Base-by-base conservation (phyloP, 2,329 filamentous ascomycete species). In the Epichloe sp. region DNA sequence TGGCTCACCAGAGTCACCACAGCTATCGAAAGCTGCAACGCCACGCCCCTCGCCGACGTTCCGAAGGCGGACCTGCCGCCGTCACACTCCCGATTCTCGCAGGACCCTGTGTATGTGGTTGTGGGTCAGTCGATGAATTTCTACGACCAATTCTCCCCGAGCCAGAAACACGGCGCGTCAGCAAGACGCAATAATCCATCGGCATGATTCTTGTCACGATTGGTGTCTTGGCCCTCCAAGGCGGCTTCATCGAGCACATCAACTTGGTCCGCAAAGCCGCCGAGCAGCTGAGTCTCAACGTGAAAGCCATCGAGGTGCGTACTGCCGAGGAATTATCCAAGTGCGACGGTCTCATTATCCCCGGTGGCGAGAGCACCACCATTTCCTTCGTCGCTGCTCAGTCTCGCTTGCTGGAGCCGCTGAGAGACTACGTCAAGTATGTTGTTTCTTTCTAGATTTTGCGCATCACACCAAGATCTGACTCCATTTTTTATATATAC, bases 361-460 rank as follows among this genome's bases (percentile, higher is more conserved):
- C 93, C 3, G 93, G 93, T 49, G 93, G 93, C 55, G 93, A 98
- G 68, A 95, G 88, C 69, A 97, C 93, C 1, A 85, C 91, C 3
- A 94, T 98, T 58, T 88, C 88, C 11, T 77, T 96, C 34, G 86
- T 96, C 15, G 93, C 93, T 3, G 81, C 82, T 21, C 79, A 90
- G 56, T 88, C 86, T 0, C 83, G 84, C 15, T 71, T 98, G 37
- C 71, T 98, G 51, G 88, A 94, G 59, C 89, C 89, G 3, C 70
- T 98, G 55, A 75, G 88, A 49, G 78, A 90, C 35, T 98, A 95
- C 68, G 90, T 97, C 62, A 95, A 95, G 83, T 91, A 70, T 63
- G 79, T 72, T 11, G 31, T 31, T 31, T 31, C 31, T 11, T 31
- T 31, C 10, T 10, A 31, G 8, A 11, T 4, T 31, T 31, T 31